Percentiles rank a stretch among this genome's conserved stretches.
phyloP scores from a whole-genome alignment of 345 rosid species.

The Aquilaria sinensis region DNA sequence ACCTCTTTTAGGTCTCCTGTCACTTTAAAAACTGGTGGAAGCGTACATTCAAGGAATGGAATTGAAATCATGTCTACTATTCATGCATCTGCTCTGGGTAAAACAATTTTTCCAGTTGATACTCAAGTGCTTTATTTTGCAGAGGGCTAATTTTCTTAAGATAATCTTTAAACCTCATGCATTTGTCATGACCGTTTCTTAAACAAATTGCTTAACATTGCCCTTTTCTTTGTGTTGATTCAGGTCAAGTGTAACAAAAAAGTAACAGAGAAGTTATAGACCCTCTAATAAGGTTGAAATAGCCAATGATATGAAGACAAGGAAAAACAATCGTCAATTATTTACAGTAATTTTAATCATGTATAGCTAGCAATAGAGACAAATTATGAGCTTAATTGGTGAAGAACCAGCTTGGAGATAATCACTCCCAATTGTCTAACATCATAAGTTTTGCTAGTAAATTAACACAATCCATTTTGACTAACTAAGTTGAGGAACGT shows the following conservation, averaged over 20 bases:
- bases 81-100: constrained; percentile 20
- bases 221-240: constrained; percentile 11
- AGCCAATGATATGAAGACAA: no score
- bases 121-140: background rate
- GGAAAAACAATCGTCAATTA: no score
- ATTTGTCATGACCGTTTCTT: no score
- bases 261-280: constrained; percentile 71
- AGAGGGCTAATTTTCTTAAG: background rate
- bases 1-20: constrained; percentile 49
- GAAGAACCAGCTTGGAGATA: constrained; percentile 30
- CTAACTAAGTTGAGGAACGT: constrained; percentile 57
- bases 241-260: constrained; percentile 42
- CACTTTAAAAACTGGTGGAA: constrained; percentile 74
- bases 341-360: no score
- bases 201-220: background rate
- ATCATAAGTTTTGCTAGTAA: constrained; percentile 56
- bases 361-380: no score
- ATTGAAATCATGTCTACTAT: constrained; percentile 12
- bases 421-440: constrained; percentile 24
- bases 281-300: constrained; percentile 39
- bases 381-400: constrained; percentile 23
- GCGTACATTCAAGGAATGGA: constrained; percentile 28
- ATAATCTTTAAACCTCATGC: background rate
- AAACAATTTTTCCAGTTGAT: constrained; percentile 27
- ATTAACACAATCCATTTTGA: constrained; percentile 25